Conservation (phyloP, 441 rosid species). For the Brassica balearica region DNA sequence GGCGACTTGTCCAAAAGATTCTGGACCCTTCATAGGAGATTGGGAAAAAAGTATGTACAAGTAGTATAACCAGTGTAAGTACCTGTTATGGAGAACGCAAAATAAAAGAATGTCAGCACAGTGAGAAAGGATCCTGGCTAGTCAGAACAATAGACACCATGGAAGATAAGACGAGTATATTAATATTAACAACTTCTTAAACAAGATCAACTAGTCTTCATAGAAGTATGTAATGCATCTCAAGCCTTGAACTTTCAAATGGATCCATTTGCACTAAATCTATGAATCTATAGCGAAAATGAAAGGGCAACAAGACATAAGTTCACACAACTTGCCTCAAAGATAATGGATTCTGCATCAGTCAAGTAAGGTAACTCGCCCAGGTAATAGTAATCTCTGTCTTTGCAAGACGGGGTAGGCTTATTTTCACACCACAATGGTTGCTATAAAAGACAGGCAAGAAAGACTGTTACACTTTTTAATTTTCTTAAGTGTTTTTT, state of each 20-base stretch:
- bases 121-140: too few relatives aligned
- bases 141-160: too few relatives aligned
- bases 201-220: constrained; percentile 1
- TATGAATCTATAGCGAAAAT: background rate
- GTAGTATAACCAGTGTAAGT: constrained; percentile 65
- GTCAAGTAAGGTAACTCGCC: constrained; percentile 96
- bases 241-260: background rate
- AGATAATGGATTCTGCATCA: constrained; percentile 64
- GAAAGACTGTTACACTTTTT: background rate
- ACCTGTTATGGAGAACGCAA: constrained; percentile 53
- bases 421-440: constrained; percentile 82
- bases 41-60: constrained; percentile 72
- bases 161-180: background rate
- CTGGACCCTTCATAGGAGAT: constrained; percentile 79
- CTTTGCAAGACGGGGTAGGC: constrained; percentile 64
- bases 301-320: constrained; percentile 17
- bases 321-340: too few relatives aligned
- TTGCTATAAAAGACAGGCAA: constrained; percentile 57
- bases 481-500: too few relatives aligned
- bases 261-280: too few relatives aligned
- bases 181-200: background rate
- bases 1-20: constrained; percentile 67
- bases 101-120: too few relatives aligned
- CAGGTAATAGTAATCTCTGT: constrained; percentile 78
- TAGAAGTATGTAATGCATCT: background rate